Evolutionary conservation across 2,329 filamentous ascomycete genomes (phyloP).

Genomic region (Colletotrichum acutatum): DNA sequence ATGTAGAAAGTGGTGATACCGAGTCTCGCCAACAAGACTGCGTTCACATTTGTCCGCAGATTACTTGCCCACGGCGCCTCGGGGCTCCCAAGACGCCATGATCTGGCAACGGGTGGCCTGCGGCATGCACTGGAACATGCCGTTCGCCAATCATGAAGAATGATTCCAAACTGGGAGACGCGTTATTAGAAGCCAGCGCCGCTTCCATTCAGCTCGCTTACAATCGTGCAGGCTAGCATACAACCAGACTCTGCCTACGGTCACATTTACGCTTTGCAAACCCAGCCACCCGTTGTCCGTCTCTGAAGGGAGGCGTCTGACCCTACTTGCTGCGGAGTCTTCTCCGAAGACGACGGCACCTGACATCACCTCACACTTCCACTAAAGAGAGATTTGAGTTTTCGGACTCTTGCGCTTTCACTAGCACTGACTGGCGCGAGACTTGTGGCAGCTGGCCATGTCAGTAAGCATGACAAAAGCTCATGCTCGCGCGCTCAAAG

Average conservation of each 20-base stretch:
- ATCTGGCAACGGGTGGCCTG: neutral
- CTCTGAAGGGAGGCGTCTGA: neutral
- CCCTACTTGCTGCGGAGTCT: neutral
- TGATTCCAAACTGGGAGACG: neutral
- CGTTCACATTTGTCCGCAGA: neutral
- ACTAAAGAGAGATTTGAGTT: neutral
- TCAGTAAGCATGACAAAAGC: constrained; percentile 27
- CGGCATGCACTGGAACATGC: neutral
- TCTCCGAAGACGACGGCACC: neutral
- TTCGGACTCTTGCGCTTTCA: neutral
- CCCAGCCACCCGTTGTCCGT: neutral
- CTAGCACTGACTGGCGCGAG: neutral
- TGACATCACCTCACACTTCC: neutral
- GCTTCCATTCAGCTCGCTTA: neutral
- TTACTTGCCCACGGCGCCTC: neutral
- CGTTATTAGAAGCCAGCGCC: neutral
- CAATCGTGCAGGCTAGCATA: neutral
- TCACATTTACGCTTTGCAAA: neutral
- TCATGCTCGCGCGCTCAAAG: neutral
- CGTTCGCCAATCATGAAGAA: neutral
- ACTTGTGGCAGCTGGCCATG: neutral
- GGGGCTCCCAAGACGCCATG: neutral
- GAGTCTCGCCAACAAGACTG: neutral
- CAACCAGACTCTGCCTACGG: neutral
- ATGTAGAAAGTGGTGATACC: neutral